Conservation (phyloP, 805 yeast species). For the Metschnikowia continentalis region DNA sequence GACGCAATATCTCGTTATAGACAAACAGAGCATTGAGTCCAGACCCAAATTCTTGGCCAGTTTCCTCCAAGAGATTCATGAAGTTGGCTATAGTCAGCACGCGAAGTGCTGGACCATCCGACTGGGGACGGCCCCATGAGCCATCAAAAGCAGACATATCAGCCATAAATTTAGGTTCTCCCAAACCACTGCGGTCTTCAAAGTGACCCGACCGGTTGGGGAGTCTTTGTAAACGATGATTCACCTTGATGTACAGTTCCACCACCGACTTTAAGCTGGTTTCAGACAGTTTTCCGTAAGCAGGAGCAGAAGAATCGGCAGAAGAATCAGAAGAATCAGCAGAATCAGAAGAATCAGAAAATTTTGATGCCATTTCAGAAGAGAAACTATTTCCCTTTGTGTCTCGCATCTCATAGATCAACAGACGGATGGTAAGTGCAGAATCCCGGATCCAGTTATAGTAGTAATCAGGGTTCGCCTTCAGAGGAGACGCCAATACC, state of each 20-base stretch:
- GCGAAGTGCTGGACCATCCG: conserved; percentile 91
- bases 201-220: conserved; percentile 67
- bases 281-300: no score
- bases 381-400: neutral
- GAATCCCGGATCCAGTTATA: conserved; percentile 91
- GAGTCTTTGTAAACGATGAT: conserved; percentile 57
- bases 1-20: conserved; percentile 52
- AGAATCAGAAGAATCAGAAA: no score
- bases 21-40: conserved; percentile 36
- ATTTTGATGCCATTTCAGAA: no score
- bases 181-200: conserved; percentile 55
- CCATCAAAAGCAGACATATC: conserved; percentile 59
- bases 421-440: conserved; percentile 69
- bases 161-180: conserved; percentile 84
- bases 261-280: conserved; percentile 25
- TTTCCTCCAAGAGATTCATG: conserved; percentile 38
- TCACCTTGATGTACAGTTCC: conserved; percentile 60
- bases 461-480: conserved; percentile 66
- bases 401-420: conserved; percentile 55
- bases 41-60: conserved; percentile 17
- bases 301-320: no score
- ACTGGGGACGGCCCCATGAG: conserved; percentile 92
- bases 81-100: conserved; percentile 59
- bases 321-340: no score
- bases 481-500: conserved; percentile 83